Conservation (phyloP, 148 eudicot genomes). For the Arctostaphylos glauca region DNA sequence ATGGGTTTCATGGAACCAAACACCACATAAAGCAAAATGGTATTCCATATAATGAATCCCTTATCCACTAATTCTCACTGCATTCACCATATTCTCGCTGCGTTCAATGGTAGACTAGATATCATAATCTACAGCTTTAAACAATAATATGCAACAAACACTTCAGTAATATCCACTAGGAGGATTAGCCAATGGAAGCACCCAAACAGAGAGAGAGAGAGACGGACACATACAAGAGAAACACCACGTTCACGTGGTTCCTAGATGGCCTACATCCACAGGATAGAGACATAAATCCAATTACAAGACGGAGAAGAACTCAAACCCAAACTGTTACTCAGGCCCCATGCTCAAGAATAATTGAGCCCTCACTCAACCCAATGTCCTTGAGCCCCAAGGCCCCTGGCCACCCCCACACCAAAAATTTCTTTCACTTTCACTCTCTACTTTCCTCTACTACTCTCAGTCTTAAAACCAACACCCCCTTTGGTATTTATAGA, state of each 20-base stretch:
- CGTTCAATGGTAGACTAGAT: neutral
- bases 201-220: neutral
- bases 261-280: neutral
- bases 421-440: too few relatives aligned
- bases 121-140: neutral
- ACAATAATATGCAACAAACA: neutral
- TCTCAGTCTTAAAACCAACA: too few relatives aligned
- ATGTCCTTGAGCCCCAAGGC: neutral
- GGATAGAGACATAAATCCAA: too few relatives aligned
- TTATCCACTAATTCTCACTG: neutral
- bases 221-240: neutral
- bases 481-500: too few relatives aligned
- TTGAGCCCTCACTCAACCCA: neutral
- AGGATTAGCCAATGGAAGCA: neutral
- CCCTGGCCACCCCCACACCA: too few relatives aligned
- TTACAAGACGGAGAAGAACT: neutral
- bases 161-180: neutral
- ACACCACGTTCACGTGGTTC: neutral
- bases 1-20: neutral
- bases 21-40: neutral
- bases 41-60: neutral
- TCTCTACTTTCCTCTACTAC: too few relatives aligned
- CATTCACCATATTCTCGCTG: neutral
- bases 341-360: neutral
- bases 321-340: neutral